Conservation (phyloP, 805 yeast species). For the Pichia gijzeniarum region DNA sequence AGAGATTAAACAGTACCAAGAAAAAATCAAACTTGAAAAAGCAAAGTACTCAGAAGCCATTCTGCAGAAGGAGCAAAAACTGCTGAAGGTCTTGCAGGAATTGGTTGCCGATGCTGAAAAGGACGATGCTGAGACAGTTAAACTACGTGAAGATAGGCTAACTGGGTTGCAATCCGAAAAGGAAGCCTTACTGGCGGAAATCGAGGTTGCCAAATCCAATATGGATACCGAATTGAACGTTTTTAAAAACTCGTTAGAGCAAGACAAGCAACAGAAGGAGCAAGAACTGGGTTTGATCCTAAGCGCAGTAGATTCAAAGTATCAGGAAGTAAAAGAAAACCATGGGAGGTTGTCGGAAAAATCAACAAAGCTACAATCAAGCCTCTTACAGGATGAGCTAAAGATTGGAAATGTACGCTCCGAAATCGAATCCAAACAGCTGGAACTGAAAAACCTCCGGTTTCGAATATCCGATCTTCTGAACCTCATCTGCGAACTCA, state of each 20-base stretch:
- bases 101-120: conserved; percentile 28
- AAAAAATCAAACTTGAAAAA: conserved; percentile 30
- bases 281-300: not conserved
- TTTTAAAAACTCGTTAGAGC: conserved; percentile 5
- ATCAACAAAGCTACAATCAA: not conserved
- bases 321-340: not conserved
- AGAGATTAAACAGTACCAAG: not conserved
- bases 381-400: not conserved
- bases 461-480: conserved; percentile 5
- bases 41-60: conserved; percentile 22
- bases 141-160: conserved; percentile 23
- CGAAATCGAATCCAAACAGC: conserved; percentile 1
- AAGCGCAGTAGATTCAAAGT: not conserved
- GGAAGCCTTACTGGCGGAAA: conserved; percentile 21
- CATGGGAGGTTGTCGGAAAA: not conserved
- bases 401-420: conserved; percentile 1
- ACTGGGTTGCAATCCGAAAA: conserved; percentile 13
- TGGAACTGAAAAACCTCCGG: conserved; percentile 7
- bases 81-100: conserved; percentile 16
- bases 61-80: conserved; percentile 17
- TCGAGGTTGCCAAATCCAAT: conserved; percentile 14
- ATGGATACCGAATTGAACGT: conserved; percentile 11
- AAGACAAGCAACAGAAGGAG: not conserved
- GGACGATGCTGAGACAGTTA: conserved; percentile 23
- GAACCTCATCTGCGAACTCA: not conserved